Evolutionary conservation across 2,329 filamentous ascomycete genomes (phyloP), one percentile per base, ranked within the genome.

Genomic region (Colletotrichum liaoningense): DNA sequence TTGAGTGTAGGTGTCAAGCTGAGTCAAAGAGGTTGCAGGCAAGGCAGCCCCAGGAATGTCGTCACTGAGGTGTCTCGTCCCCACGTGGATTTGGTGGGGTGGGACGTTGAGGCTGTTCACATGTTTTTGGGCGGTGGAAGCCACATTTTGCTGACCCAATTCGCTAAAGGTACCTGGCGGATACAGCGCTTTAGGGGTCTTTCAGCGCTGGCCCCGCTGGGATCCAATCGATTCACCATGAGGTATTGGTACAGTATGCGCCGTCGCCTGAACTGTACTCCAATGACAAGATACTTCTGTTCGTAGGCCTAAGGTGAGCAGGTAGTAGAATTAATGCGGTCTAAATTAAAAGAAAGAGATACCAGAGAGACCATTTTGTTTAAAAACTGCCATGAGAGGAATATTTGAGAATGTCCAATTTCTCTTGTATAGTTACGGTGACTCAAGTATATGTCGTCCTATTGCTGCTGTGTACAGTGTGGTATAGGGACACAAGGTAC

Each of bases 211-310:
- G 33, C 3, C 12, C 33, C 16, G 12, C 26, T n/a, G n/a, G 22
- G 11, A 24, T 16, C 57, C 57, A 42, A 42, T 16, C 16, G 35
- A 33, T 14, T 42, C 7, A 5, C 11, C 19, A 16, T 24, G 7
- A 35, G 19, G n/a, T n/a, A n/a, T n/a, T n/a, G n/a, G 22, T 11
- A 46, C 35, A 12, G 58, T 97, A 93, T 79, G 94, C 94, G 78
- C 94, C 92, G 75, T 90, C 14, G n/a, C 11, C 2, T n/a, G 26
- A n/a, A 52, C 24, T 30, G 22, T 92, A 81, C 33, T 93, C 95
- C 87, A 96, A 86, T 42, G 35, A 28, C 2, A 42, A 60, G 14
- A 8, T 28, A 60, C 5, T 30, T 3, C 3, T 26, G 24, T 26
- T 26, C 24, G 24, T 26, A 26, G 2, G 24, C 3, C 3, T n/a